Conservation (phyloP, 78 protist genomes). For the Planoprotostelium fungivorum region DNA sequence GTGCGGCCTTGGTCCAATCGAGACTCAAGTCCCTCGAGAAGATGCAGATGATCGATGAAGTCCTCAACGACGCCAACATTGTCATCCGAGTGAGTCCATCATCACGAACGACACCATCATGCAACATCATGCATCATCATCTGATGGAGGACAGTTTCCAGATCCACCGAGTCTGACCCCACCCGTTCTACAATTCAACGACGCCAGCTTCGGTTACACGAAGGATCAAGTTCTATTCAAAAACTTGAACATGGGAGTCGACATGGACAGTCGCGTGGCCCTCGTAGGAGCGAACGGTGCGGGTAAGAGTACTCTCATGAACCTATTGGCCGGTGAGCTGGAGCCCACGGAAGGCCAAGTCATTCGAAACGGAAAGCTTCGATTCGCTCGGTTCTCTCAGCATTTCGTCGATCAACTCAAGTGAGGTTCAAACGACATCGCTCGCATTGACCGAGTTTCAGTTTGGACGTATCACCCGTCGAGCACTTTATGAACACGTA, state of each 20-base stretch:
- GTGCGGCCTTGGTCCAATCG: conserved; percentile 83
- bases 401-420: conserved; percentile 85
- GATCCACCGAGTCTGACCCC: conserved; percentile 64
- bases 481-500: conserved; percentile 67
- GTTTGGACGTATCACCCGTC: conserved; percentile 65
- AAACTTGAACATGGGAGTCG: conserved; percentile 69
- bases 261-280: conserved; percentile 75
- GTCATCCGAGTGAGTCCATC: conserved; percentile 7
- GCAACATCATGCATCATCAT: neutral
- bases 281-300: conserved; percentile 95
- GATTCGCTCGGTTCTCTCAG: conserved; percentile 78
- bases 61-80: conserved; percentile 66
- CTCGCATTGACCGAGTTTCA: neutral
- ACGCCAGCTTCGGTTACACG: conserved; percentile 77
- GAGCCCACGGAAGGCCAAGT: conserved; percentile 68
- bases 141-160: conserved; percentile 25
- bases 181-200: conserved; percentile 75
- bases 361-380: conserved; percentile 48
- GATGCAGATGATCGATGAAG: conserved; percentile 71
- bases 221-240: conserved; percentile 57
- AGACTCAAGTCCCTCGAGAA: conserved; percentile 73
- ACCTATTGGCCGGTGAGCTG: conserved; percentile 79
- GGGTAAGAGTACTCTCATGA: conserved; percentile 88
- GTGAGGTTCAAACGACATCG: neutral
- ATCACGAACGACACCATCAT: neutral